Conservation (phyloP, 352 stramenopile species). For the Globisporangium radiosum region DNA sequence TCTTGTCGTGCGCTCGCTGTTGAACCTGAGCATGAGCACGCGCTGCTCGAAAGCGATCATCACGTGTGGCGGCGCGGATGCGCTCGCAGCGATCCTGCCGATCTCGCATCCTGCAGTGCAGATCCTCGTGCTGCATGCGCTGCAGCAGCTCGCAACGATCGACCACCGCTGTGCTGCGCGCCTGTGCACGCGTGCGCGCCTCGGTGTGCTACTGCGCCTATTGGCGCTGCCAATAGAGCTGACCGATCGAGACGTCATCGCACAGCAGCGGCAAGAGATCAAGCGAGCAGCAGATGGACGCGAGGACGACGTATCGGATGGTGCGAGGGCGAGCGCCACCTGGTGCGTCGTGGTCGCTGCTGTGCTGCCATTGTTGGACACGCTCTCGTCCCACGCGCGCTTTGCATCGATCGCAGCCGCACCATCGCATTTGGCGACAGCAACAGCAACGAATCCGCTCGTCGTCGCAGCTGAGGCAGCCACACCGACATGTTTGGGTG, state of each 20-base stretch:
- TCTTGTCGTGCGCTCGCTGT: constrained; percentile 7
- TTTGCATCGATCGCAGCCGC: background rate
- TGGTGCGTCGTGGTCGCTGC: background rate
- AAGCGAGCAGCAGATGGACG: background rate
- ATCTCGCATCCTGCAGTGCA: constrained; percentile 6
- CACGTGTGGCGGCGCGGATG: constrained; percentile 3
- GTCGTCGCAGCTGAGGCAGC: background rate
- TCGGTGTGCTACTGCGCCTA: constrained; percentile 6
- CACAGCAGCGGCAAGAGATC: background rate
- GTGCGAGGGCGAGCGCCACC: background rate
- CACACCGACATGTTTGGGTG: background rate
- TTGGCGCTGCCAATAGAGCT: background rate
- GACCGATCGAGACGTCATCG: background rate
- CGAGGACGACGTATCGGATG: background rate
- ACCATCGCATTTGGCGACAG: background rate
- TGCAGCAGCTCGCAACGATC: constrained; percentile 9
- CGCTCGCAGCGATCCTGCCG: constrained; percentile 13
- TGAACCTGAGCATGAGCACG: constrained; percentile 15
- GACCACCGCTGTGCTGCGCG: background rate
- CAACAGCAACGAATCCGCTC: background rate
- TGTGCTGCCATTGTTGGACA: constrained; percentile 11
- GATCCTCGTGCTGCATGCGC: constrained; percentile 13
- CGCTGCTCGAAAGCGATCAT: constrained; percentile 5
- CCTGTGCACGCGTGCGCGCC: constrained; percentile 2
- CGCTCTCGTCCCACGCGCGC: constrained; percentile 1